Conservation (phyloP, 495 filamentous ascomycete species). For the Pyrenula aspistea region DNA sequence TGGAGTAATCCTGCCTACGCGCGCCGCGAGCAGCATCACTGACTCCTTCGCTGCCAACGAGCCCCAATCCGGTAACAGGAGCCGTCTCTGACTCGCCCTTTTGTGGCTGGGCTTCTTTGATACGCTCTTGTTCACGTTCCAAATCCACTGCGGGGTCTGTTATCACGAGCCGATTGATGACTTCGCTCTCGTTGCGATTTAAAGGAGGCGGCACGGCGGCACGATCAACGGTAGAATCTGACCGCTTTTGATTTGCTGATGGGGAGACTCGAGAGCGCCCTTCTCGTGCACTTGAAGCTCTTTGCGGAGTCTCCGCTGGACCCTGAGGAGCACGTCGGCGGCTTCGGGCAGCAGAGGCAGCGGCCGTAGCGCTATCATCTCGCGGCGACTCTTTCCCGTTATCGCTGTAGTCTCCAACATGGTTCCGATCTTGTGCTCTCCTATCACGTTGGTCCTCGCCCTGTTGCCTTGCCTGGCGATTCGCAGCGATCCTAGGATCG, state of each 20-base stretch:
- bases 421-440: conserved; percentile 20
- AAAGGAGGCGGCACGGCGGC: conserved; percentile 23
- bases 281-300: conserved; percentile 34
- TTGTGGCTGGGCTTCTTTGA: conserved; percentile 47
- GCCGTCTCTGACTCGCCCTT: conserved; percentile 33
- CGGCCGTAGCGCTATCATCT: conserved; percentile 23
- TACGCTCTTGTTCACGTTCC: conserved; percentile 62
- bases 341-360: conserved; percentile 30
- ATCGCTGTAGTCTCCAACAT: conserved; percentile 8
- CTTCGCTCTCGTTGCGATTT: conserved; percentile 43
- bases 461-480: conserved; percentile 18
- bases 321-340: conserved; percentile 33
- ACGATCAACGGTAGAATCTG: conserved; percentile 31
- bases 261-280: conserved; percentile 29
- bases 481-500: conserved; percentile 13
- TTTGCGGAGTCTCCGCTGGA: conserved; percentile 26
- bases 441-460: conserved; percentile 21
- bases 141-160: conserved; percentile 72
- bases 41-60: conserved; percentile 39
- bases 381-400: conserved; percentile 2
- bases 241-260: conserved; percentile 24
- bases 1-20: conserved; percentile 61
- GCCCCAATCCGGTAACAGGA: conserved; percentile 39
- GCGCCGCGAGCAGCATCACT: conserved; percentile 50
- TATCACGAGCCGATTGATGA: conserved; percentile 67